These are phyloP conservation scores for Scopulariopsis brevicaulis DNA, from an alignment of 2,329 filamentous ascomycete species.

Conservation along the genomic window DNA sequence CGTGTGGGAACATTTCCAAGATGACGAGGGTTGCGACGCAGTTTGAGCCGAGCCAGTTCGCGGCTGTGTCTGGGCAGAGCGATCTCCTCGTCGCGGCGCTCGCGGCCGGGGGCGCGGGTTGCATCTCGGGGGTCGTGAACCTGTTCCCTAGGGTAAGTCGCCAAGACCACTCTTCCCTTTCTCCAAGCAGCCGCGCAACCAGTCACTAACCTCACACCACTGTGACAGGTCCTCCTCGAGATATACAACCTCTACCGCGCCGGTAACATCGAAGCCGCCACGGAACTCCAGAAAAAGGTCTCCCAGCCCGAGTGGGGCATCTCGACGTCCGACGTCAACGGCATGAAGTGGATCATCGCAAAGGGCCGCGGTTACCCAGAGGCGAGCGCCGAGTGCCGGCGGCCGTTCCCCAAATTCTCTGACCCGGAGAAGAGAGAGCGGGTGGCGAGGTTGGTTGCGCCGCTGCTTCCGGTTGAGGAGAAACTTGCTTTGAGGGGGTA, in stretches of 20 bases:
- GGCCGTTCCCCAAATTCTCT: slow-evolving; percentile 38
- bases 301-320: slow-evolving; percentile 43
- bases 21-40: slow-evolving; percentile 46
- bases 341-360: slow-evolving; percentile 46
- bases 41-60: slow-evolving; percentile 44
- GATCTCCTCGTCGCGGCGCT: slow-evolving; percentile 58
- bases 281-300: slow-evolving; percentile 35
- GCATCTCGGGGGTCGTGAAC: slow-evolving; percentile 53
- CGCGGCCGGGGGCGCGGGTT: slow-evolving; percentile 44
- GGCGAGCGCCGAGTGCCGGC: slow-evolving; percentile 37
- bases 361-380: slow-evolving; percentile 38
- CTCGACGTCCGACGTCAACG: slow-evolving; percentile 44
- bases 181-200: too few species aligned
- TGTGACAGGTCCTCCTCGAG: slow-evolving; percentile 24
- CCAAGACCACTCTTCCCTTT: neutral
- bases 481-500: neutral
- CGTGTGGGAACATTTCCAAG: slow-evolving; percentile 63
- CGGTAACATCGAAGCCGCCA: slow-evolving; percentile 34
- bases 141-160: slow-evolving; percentile 41
- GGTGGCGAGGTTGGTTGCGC: neutral
- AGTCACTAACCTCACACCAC: neutral
- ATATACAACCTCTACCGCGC: slow-evolving; percentile 34
- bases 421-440: slow-evolving; percentile 19
- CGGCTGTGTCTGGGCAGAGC: slow-evolving; percentile 57
- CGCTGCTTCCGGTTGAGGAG: neutral